phyloP scores from a whole-genome alignment of 2,329 filamentous ascomycete genomes.

The Aspergillus quadricinctus region DNA sequence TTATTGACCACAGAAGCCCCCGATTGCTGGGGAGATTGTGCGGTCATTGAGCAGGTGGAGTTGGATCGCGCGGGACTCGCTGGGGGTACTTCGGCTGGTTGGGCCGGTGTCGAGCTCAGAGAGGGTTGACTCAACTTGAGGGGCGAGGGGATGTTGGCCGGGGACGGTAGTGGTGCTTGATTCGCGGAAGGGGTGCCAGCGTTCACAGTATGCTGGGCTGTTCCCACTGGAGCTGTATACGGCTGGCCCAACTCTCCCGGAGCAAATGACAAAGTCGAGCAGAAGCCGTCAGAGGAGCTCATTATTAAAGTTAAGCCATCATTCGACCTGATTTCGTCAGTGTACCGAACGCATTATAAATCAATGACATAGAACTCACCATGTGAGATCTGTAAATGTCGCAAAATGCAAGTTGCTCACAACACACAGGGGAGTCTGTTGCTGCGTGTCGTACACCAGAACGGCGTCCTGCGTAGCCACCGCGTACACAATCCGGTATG shows the following conservation, averaged over 20 bases:
- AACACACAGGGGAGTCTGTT: constrained; percentile 86
- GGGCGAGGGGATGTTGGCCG: constrained; percentile 53
- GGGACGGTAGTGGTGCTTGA: constrained; percentile 66
- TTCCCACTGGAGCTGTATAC: constrained; percentile 54
- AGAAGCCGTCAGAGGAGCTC: constrained; percentile 98
- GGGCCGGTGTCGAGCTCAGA: constrained; percentile 57
- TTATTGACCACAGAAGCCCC: constrained; percentile 60
- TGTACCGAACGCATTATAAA: constrained; percentile 2
- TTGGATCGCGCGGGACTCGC: constrained; percentile 81
- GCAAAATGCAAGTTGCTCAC: constrained; percentile 97
- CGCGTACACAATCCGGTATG: constrained; percentile 93
- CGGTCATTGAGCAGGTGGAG: constrained; percentile 74
- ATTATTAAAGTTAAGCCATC: constrained; percentile 79
- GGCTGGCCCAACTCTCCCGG: constrained; percentile 78
- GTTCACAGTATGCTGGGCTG: constrained; percentile 27
- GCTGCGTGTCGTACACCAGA: constrained; percentile 92
- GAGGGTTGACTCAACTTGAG: constrained; percentile 53
- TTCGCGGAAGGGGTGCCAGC: constrained; percentile 53
- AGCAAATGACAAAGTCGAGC: constrained; percentile 81
- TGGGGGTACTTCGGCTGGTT: constrained; percentile 52
- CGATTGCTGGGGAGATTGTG: constrained; percentile 47
- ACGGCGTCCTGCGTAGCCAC: constrained; percentile 96
- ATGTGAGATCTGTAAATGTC: constrained; percentile 93
- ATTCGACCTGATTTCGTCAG: constrained; percentile 56
- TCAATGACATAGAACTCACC: constrained; percentile 55